Base-by-base conservation (phyloP, 2,329 filamentous ascomycete genomes). In the Phyllosticta citribraziliensis region DNA sequence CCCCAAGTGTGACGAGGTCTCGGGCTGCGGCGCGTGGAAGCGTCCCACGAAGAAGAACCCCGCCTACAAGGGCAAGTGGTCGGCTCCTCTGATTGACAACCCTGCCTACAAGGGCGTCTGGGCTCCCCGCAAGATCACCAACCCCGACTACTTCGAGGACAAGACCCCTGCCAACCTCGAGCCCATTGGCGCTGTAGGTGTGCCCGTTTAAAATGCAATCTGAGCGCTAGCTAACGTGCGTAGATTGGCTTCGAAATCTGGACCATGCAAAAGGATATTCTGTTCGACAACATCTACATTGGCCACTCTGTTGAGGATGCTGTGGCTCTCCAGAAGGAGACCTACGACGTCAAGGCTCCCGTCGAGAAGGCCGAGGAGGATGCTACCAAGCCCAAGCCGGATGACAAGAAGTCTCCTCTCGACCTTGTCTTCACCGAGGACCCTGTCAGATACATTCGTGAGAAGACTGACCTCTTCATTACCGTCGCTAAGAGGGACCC, bases 261-360 rank as follows among this genome's bases (percentile, higher is more conserved):
- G 94, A 97, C 94, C 71, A 99, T 99, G 94, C 93, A 97, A 80
- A 96, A 87, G 76, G 89, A 97, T 74, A 97, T 99, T 70, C 88
- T 97, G 71, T 97, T 99, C 71, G 91, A 97, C 85, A 99, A 99
- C 87, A 95, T 99, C 82, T 99, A 97, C 85, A 91, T 99, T 75
- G 94, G 94, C 66, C 94, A 99, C 86, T 97, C 93, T 20, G 76
- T 94, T 68, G 91, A 91, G 73, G 94, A 99, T 68, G 94, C 94
- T 65, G 86, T 88, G 76, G 88, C 92, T 80, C 82, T 99, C 72
- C 88, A 91, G 70, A 83, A 88, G 66, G 90, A 96, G 83, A 90
- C 91, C 60, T 99, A 92, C 76, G 87, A 90, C 72, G 78, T 91
- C 79, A 99, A 99, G 89, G 82, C 86, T 75, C 81, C 86, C 61